A percentile compares a stretch with the other conserved stretches of the same genome.
phyloP scores from a whole-genome alignment of 1,284 basidiomycete genomes.

The Cryptococcus floricola region DNA sequence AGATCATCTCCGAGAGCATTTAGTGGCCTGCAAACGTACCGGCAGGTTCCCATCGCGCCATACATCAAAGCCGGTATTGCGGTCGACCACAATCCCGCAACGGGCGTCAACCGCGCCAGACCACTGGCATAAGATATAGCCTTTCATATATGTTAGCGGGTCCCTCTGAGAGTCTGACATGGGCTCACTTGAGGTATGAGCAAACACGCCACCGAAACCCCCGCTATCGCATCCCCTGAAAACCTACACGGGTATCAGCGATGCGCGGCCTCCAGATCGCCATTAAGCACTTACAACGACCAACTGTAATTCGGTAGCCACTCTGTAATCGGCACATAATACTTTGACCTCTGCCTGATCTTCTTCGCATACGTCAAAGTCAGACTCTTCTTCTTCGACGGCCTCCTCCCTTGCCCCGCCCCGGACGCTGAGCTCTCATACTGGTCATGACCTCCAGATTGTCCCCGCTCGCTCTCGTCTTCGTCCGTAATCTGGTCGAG shows the following conservation, averaged over 20 bases:
- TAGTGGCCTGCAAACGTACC: slow-evolving; percentile 28
- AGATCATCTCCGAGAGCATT: background rate
- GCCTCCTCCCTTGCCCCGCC: background rate
- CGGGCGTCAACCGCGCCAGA: slow-evolving; percentile 73
- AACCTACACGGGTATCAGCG: slow-evolving; percentile 53
- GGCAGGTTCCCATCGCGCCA: slow-evolving; percentile 75
- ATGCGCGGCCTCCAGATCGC: background rate
- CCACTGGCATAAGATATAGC: slow-evolving; percentile 84
- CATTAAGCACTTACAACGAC: slow-evolving; percentile 57
- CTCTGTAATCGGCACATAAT: slow-evolving; percentile 49
- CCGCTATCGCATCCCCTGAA: slow-evolving; percentile 75
- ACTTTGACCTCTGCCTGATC: slow-evolving; percentile 46
- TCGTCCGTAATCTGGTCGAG: background rate
- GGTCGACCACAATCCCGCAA: slow-evolving; percentile 79
- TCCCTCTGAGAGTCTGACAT: background rate
- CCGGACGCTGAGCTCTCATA: background rate
- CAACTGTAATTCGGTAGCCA: slow-evolving; percentile 83
- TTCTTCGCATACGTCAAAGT: slow-evolving; percentile 23
- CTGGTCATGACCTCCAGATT: background rate
- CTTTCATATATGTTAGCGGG: slow-evolving; percentile 12
- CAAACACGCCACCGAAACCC: slow-evolving; percentile 77
- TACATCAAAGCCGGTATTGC: slow-evolving; percentile 77
- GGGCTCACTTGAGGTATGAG: slow-evolving; percentile 71
- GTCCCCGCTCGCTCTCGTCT: background rate
- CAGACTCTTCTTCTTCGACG: slow-evolving; percentile 1